Conservation (phyloP, 2,329 filamentous ascomycete genomes). For the Pyrenochaeta sp. region DNA sequence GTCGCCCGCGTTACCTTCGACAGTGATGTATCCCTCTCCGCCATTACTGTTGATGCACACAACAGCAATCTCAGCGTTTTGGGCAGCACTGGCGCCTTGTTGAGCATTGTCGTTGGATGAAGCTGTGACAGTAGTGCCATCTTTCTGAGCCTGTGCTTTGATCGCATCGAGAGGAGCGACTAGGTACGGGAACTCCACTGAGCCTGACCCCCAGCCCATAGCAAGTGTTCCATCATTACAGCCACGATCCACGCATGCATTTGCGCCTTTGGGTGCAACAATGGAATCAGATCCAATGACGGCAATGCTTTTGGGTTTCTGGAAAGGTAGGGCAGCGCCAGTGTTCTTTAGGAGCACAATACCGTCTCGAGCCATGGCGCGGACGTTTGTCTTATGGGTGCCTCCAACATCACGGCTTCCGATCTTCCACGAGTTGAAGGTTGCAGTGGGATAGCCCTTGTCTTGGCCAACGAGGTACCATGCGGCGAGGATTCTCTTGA, state of each 20-base stretch:
- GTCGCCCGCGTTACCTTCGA: constrained; percentile 56
- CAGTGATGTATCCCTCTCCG: constrained; percentile 59
- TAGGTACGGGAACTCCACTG: constrained; percentile 56
- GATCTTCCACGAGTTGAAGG: constrained; percentile 57
- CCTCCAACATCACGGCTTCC: constrained; percentile 49
- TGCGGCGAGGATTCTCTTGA: constrained; percentile 53
- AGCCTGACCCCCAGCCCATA: constrained; percentile 72
- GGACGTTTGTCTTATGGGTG: constrained; percentile 49
- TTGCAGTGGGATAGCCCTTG: constrained; percentile 51
- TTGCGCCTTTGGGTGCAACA: constrained; percentile 75
- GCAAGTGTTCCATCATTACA: constrained; percentile 69
- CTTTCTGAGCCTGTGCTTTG: constrained; percentile 44
- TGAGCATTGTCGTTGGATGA: constrained; percentile 50
- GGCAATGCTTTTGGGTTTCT: constrained; percentile 65
- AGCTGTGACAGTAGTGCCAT: constrained; percentile 48
- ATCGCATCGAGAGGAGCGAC: constrained; percentile 54
- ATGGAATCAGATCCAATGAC: constrained; percentile 82
- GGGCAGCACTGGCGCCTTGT: constrained; percentile 47
- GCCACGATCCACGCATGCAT: constrained; percentile 75
- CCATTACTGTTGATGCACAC: constrained; percentile 59
- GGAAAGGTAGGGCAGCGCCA: constrained; percentile 75
- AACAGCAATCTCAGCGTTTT: constrained; percentile 48
- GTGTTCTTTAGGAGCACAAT: constrained; percentile 68
- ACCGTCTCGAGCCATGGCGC: constrained; percentile 55
- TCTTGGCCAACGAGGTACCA: constrained; percentile 61